phyloP scores from a whole-genome alignment of 345 rosid genomes.

The Ceriops zippeliana region DNA sequence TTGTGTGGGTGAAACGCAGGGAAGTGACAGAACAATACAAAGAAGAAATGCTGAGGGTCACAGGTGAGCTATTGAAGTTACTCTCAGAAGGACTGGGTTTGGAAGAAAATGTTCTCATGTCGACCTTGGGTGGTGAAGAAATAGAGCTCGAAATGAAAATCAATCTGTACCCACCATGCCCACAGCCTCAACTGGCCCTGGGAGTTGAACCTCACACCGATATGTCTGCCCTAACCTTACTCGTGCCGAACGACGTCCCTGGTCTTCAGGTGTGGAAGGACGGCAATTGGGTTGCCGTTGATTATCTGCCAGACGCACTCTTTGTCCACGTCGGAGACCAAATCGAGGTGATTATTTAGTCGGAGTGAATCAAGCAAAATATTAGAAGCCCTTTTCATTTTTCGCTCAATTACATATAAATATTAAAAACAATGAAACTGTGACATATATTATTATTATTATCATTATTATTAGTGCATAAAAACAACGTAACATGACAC shows the following conservation, averaged over 20 bases:
- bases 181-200: constrained; percentile 52
- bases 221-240: constrained; percentile 51
- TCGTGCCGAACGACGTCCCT: constrained; percentile 46
- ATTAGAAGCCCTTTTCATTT: neutral
- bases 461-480: too few relatives aligned
- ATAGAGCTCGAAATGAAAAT: constrained; percentile 53
- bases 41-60: constrained; percentile 34
- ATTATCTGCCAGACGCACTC: constrained; percentile 39
- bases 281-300: constrained; percentile 45
- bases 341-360: constrained; percentile 34
- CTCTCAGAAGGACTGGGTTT: constrained; percentile 46
- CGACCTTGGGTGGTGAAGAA: constrained; percentile 33
- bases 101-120: constrained; percentile 24
- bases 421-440: too few relatives aligned
- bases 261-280: constrained; percentile 57
- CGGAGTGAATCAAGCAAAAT: neutral
- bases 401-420: neutral
- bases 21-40: constrained; percentile 46
- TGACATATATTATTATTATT: too few relatives aligned
- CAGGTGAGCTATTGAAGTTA: constrained; percentile 29
- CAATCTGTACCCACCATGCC: constrained; percentile 58
- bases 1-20: constrained; percentile 19
- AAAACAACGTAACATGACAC: neutral
- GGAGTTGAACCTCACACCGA: constrained; percentile 64
- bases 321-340: constrained; percentile 49